A percentile compares a stretch with the other conserved stretches of the same genome.
Conservation (phyloP, 139 green algal genomes). For the Picochlorum costavermella region DNA sequence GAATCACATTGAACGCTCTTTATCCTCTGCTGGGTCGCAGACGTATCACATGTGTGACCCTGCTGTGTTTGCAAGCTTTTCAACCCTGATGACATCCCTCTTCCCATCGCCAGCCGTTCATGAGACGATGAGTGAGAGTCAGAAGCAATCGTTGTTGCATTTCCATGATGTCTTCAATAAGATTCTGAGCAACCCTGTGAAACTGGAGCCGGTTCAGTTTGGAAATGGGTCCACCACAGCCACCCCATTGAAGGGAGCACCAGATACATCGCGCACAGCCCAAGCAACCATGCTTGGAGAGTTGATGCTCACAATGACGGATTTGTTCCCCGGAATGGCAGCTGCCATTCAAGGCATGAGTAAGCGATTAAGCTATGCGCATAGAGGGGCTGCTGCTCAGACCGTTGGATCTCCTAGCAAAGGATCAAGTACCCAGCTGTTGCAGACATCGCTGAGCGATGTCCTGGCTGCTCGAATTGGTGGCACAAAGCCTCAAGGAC, state of each 20-base stretch:
- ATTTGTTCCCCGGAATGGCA: slow-evolving; percentile 22
- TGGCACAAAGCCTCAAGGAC: slow-evolving; percentile 1
- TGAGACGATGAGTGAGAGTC: slow-evolving; percentile 9
- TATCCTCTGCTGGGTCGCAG: slow-evolving; percentile 7
- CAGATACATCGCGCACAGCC: not conserved
- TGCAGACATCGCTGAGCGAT: slow-evolving; percentile 15
- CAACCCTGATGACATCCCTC: slow-evolving; percentile 13
- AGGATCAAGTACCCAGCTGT: not conserved
- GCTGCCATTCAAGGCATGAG: slow-evolving; percentile 18
- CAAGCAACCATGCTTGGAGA: slow-evolving; percentile 19
- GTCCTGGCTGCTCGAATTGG: slow-evolving; percentile 19
- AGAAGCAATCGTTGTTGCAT: slow-evolving; percentile 19
- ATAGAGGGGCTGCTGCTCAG: too few species aligned
- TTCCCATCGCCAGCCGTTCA: slow-evolving; percentile 13
- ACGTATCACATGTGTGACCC: slow-evolving; percentile 21
- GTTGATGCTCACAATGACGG: slow-evolving; percentile 24
- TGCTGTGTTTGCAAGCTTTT: slow-evolving; percentile 19
- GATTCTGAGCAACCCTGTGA: slow-evolving; percentile 3
- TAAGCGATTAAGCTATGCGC: not conserved
- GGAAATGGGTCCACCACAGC: too few species aligned
- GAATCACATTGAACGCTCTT: slow-evolving; percentile 1
- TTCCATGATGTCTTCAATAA: slow-evolving; percentile 23
- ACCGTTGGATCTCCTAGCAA: too few species aligned
- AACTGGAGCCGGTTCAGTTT: too few species aligned
- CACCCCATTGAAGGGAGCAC: too few species aligned